These are phyloP conservation scores for Diplogelasinospora grovesii DNA, from an alignment of 495 filamentous ascomycete species.

Conservation along the genomic window DNA sequence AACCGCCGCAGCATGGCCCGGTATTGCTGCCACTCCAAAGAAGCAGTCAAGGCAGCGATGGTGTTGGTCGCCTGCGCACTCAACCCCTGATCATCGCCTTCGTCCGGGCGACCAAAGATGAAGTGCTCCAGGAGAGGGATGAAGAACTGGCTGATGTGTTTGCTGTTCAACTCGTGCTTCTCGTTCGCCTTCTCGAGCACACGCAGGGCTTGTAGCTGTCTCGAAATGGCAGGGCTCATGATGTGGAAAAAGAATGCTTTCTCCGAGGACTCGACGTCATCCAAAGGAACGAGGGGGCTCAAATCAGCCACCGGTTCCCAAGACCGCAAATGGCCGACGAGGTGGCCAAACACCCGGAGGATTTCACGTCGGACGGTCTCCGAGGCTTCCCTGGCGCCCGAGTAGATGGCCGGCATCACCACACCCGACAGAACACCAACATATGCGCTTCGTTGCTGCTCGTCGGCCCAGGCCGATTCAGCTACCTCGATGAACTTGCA, in stretches of 20 bases:
- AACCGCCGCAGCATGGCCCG: conserved; percentile 74
- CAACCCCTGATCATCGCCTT: conserved; percentile 75
- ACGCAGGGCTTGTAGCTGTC: conserved; percentile 76
- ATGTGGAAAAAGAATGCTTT: conserved; percentile 93
- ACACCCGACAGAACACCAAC: conserved; percentile 48
- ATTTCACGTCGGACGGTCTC: conserved; percentile 82
- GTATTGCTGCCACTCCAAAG: conserved; percentile 88
- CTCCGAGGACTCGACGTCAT: conserved; percentile 62
- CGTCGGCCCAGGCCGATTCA: conserved; percentile 22
- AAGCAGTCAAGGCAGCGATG: conserved; percentile 64
- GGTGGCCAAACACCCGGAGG: conserved; percentile 65
- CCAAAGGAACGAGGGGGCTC: conserved; percentile 60
- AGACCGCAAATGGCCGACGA: conserved; percentile 62
- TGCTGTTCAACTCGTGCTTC: conserved; percentile 56
- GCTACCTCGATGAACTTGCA: conserved; percentile 69
- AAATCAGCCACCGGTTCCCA: conserved; percentile 71
- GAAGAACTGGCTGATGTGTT: conserved; percentile 79
- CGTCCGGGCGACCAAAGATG: conserved; percentile 70
- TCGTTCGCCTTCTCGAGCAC: conserved; percentile 60
- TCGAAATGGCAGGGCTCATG: conserved; percentile 82
- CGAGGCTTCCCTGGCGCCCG: conserved; percentile 65
- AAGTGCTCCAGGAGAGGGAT: conserved; percentile 91
- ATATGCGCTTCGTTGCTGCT: conserved; percentile 34
- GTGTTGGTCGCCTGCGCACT: conserved; percentile 73
- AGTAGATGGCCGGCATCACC: conserved; percentile 68